These are phyloP conservation scores for Pyrenula massariospora DNA, from an alignment of 495 filamentous ascomycete species.

Conservation along the genomic window DNA sequence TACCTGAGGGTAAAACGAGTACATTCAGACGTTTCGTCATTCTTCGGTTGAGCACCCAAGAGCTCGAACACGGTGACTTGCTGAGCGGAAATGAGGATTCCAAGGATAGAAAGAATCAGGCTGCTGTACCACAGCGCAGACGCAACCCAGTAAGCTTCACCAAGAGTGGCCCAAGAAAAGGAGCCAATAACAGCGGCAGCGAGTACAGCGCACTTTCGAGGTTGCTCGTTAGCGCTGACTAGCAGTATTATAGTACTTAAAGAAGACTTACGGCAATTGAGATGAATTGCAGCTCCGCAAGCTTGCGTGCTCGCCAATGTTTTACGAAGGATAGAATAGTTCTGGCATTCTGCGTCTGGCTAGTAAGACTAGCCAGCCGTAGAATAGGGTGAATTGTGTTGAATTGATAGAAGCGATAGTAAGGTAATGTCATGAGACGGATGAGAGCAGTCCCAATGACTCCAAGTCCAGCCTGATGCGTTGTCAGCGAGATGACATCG, in stretches of 20 bases:
- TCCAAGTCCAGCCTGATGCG: not conserved
- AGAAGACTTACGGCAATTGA: slow-evolving; percentile 14
- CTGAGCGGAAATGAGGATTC: slow-evolving; percentile 12
- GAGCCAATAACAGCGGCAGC: slow-evolving; percentile 17
- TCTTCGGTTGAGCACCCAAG: slow-evolving; percentile 3
- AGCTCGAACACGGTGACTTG: slow-evolving; percentile 14
- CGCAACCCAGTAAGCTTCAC: slow-evolving; percentile 16
- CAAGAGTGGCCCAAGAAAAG: slow-evolving; percentile 15
- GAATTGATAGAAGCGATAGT: slow-evolving; percentile 1
- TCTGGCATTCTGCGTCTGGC: slow-evolving; percentile 10
- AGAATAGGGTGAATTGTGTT: not conserved
- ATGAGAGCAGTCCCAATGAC: not conserved
- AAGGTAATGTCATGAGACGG: not conserved
- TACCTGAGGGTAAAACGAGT: not conserved
- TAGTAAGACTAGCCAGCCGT: not conserved
- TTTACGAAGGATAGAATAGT: slow-evolving; percentile 48
- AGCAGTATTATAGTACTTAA: no score
- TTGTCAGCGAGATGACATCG: not conserved
- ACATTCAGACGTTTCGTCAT: not conserved
- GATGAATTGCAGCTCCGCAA: slow-evolving; percentile 17
- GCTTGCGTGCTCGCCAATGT: slow-evolving; percentile 37
- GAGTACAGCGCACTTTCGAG: slow-evolving; percentile 12
- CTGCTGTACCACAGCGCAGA: slow-evolving; percentile 16
- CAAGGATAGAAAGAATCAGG: slow-evolving; percentile 16
- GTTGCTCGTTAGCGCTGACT: not conserved